Evolutionary conservation across 768 basidiomycete genomes (phyloP).

Genomic region (Leccinum aurantiacum): DNA sequence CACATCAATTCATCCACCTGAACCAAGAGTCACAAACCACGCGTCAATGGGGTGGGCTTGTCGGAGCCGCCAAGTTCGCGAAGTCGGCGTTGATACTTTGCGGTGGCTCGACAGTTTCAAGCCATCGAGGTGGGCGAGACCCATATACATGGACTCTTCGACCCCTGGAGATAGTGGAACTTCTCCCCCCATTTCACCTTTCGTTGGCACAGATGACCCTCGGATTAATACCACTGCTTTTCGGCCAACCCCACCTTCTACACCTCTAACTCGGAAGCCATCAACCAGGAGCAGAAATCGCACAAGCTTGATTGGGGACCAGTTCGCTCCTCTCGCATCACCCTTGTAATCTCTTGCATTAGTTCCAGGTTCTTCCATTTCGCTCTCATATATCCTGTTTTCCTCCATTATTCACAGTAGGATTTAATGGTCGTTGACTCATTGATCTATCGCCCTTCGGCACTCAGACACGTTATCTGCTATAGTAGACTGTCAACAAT

Average conservation of each 20-base stretch:
- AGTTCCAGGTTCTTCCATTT: constrained; percentile 4
- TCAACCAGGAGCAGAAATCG: constrained; percentile 58
- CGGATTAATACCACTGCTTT: constrained; percentile 40
- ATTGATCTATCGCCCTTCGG: not conserved
- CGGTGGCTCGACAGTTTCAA: constrained; percentile 70
- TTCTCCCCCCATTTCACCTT: constrained; percentile 27
- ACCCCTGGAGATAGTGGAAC: constrained; percentile 33
- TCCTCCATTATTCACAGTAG: not conserved
- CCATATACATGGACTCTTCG: constrained; percentile 34
- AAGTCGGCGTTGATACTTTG: constrained; percentile 57
- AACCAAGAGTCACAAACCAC: constrained; percentile 40
- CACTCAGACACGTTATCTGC: constrained; percentile 2
- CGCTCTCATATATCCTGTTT: constrained; percentile 4
- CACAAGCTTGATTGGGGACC: constrained; percentile 42
- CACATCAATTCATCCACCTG: constrained; percentile 21
- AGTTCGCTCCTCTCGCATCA: constrained; percentile 21
- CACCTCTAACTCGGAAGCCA: constrained; percentile 68
- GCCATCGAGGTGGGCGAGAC: constrained; percentile 55
- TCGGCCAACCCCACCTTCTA: constrained; percentile 26
- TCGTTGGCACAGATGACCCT: constrained; percentile 35
- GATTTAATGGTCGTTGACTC: constrained; percentile 1
- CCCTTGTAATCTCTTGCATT: constrained; percentile 11
- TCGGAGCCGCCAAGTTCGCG: constrained; percentile 57
- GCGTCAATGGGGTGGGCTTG: constrained; percentile 58
- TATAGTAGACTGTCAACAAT: constrained; percentile 9